Base-by-base conservation (phyloP, 2,329 filamentous ascomycete genomes). In the Colletotrichum spinosum region DNA sequence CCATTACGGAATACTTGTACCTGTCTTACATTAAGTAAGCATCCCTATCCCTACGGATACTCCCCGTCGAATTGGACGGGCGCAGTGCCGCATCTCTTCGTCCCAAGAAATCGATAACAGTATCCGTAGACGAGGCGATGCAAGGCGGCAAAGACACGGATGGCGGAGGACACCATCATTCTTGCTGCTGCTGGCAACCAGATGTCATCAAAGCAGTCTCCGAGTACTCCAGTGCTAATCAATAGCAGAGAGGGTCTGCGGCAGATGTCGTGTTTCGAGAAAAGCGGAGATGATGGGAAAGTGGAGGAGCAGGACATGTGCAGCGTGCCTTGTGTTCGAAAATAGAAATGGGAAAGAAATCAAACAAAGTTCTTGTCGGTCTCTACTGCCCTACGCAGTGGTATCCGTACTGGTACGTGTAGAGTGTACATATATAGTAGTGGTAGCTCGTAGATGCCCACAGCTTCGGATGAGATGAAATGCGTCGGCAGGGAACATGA, bases 251-350 rank as follows among this genome's bases (percentile, higher is more conserved):
- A 50, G 57, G 57, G 62, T 50, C 52, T 61, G 62, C 62, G 46
- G 57, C 57, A 56, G 62, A 65, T 62, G 51, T 56, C 41, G 58
- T 57, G 63, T 66, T 66, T 66, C 58, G 63, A 63, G 48, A 65
- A 55, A 51, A 51, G 34, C 48, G 57, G 57, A 42, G 11, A n/a
- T 25, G 15, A 12, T n/a, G 38, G n/a, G 33, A 38, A 10, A 53
- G 58, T 62, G 62, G 62, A 62, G 58, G 25, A 25, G 25, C 25
- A 25, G 25, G 13, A 46, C 39, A 49, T 56, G 63, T 59, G 48
- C 53, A 62, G 55, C 62, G 63, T 66, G 63, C 58, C 56, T 62
- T 48, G 52, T 17, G 48, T 42, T 39, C 41, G 52, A 53, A 42
- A 25, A 17, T 12, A 9, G 41, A 6, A 39, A 44, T 8, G 15